Percentiles rank a stretch among this genome's conserved stretches.
These are phyloP conservation scores for Chytriomyces hyalinus DNA, from an alignment of 192 early-diverging fungal genomes.

Conservation along the genomic window DNA sequence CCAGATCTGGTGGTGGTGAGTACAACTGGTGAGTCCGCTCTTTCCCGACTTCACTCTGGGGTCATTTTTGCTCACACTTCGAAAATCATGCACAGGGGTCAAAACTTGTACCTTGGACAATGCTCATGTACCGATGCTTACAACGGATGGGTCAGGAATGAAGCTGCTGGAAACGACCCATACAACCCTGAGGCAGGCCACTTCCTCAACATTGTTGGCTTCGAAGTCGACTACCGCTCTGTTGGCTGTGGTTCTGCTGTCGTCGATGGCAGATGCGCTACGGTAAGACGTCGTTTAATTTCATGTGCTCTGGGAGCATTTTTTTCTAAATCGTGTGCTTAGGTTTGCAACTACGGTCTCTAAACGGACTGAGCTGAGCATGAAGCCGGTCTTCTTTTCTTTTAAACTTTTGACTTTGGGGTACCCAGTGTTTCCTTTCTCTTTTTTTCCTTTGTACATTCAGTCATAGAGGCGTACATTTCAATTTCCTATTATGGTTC, in stretches of 20 bases:
- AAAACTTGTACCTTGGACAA: conserved; percentile 12
- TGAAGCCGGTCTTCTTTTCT: too few relatives aligned
- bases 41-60: neutral
- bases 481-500: too few relatives aligned
- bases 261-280: neutral
- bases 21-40: neutral
- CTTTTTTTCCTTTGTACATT: too few relatives aligned
- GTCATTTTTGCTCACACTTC: neutral
- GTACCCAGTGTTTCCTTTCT: too few relatives aligned
- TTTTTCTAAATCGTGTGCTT: neutral
- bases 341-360: neutral
- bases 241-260: neutral
- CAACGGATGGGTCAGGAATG: conserved; percentile 22
- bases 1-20: conserved; percentile 9
- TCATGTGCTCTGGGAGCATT: neutral
- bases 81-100: neutral
- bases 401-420: too few relatives aligned
- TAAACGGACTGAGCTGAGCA: too few relatives aligned
- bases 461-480: too few relatives aligned
- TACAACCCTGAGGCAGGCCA: conserved; percentile 9
- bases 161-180: conserved; percentile 19
- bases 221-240: neutral
- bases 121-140: conserved; percentile 4
- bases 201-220: conserved; percentile 13
- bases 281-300: neutral